Conservation (phyloP, 2,329 filamentous ascomycete species). For the Knoxdaviesia proteae region DNA sequence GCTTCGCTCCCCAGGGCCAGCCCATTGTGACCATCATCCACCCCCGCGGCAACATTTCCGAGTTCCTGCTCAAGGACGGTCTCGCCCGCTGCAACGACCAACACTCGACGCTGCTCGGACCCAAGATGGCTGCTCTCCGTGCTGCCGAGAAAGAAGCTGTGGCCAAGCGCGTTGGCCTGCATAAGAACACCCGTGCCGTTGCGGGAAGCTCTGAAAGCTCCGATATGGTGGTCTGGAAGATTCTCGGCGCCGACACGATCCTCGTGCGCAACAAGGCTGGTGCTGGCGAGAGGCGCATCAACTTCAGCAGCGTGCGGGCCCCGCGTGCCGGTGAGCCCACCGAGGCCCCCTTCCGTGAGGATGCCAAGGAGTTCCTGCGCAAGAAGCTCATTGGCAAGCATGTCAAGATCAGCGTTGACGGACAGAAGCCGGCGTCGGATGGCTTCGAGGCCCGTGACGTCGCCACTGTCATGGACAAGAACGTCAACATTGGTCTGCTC, state of each 20-base stretch:
- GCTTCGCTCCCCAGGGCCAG: slow-evolving; percentile 74
- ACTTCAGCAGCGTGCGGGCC: slow-evolving; percentile 78
- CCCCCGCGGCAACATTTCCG: slow-evolving; percentile 79
- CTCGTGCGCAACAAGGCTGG: slow-evolving; percentile 71
- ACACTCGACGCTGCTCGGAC: slow-evolving; percentile 78
- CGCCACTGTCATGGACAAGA: slow-evolving; percentile 63
- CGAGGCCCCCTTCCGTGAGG: slow-evolving; percentile 72
- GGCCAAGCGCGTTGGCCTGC: slow-evolving; percentile 53
- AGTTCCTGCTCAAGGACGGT: slow-evolving; percentile 73
- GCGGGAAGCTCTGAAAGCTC: slow-evolving; percentile 32
- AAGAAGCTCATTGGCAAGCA: slow-evolving; percentile 94
- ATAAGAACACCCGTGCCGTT: slow-evolving; percentile 48
- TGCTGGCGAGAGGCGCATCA: slow-evolving; percentile 65
- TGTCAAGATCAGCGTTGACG: slow-evolving; percentile 73
- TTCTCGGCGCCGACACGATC: slow-evolving; percentile 77
- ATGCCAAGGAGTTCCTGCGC: slow-evolving; percentile 88
- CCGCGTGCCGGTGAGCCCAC: slow-evolving; percentile 76
- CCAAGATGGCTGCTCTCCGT: slow-evolving; percentile 69
- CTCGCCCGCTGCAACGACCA: slow-evolving; percentile 86
- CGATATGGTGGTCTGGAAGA: slow-evolving; percentile 67
- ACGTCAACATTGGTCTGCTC: slow-evolving; percentile 67
- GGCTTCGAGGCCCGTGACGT: slow-evolving; percentile 91
- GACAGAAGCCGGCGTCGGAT: slow-evolving; percentile 71
- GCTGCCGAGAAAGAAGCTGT: slow-evolving; percentile 76
- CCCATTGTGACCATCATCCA: slow-evolving; percentile 77